Base-by-base conservation (phyloP, 306 rosid genomes). In the Aeschynomene evenia region DNA sequence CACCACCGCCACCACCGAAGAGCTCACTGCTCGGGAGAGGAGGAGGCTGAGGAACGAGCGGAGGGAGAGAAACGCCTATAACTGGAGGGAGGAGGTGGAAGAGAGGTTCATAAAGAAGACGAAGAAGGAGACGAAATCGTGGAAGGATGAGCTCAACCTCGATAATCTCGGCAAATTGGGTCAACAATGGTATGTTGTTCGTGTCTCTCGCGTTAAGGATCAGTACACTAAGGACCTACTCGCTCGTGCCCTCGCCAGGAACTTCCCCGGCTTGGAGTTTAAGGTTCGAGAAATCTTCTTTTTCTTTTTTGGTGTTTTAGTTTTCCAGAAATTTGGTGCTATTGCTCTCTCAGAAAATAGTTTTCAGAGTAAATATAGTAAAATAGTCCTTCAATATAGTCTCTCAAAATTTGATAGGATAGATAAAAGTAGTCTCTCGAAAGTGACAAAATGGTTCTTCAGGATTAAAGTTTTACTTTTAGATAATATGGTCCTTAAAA, bases 61-160 rank as follows among this genome's bases (percentile, higher is more conserved):
- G 18, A 81, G 98, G 68, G 96, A 81, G 88, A 79, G 40, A 13
- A 93, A 81, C 64, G 76, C 83, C 3, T 18, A 73, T 7, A 90
- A 74, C 34, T 90, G 98, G 98, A 86, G 80, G 42, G 96, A 90
- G 59, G 81, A 81, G 37, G 95, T 94, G 28, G 97, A 94, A 75
- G 86, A 83, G 63, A 84, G 64, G 84, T 90, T 94, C 19, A 79
- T 79, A 10, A 71, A 76, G 77, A 94, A 94, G 66, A 94, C 86
- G 79, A 89, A 86, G 79, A 89, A 94, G 85, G 52, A 82, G 71
- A 78, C 55, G 28, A 72, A 79, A 3, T 57, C 82, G 2, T 90
- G 94, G 97, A 90, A 65, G 2, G 98, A 86, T 3, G 84, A 90
- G 76, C 94, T 88, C 53, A 90, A 93, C 79, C 86, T 90, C 8